Base-by-base conservation (phyloP, 371 early-diverging fungal species). In the Rhizopus stolonifer region DNA sequence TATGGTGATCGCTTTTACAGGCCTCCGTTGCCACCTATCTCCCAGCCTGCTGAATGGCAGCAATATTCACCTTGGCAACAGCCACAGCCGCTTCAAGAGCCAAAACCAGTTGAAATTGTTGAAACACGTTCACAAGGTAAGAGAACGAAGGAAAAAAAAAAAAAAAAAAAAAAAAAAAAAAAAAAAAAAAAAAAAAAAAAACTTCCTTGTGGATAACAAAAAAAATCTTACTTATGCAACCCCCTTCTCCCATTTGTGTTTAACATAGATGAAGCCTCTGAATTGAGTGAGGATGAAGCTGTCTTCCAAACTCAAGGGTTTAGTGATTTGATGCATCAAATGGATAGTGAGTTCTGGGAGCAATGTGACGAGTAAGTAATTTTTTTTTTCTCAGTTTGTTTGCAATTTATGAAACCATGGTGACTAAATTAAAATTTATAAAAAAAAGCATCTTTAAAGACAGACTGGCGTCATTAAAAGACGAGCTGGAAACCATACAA, bases 291-390 rank as follows among this genome's bases (percentile, higher is more conserved):
- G 29, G 58, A 47, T 24, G 60, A 60, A 50, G 50, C 56, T 50
- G 50, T 53, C 13, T 56, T 64, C n/a, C 55, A 54, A 34, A 55
- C 59, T 46, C 64, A 57, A 42, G 67, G 59, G 56, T 67, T 55
- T 47, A 58, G 56, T 49, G 67, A 63, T 46, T 49, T 63, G 33
- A 56, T 67, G 49, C 46, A 50, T 29, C 55, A 58, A 56, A 58
- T 67, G 56, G 67, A 67, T 40, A 59, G 45, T 43, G 67, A 67
- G 42, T 67, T 63, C 26, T 59, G 59, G 56, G 67, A 67, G 32
- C 64, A 64, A 42, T 60, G 60, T 34, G 68, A 67, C 23, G 60
- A 67, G 68, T 67, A 60, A 51, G 26, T 3, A 2, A 49, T 29
- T 29, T 29, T 6, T 1, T 36, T 14, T 36, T 36, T 29, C 11